A percentile compares a stretch with the other conserved stretches of the same genome.
Evolutionary conservation across 2,329 filamentous ascomycete species (phyloP).

Genomic region (Trichocomaceae sp.): DNA sequence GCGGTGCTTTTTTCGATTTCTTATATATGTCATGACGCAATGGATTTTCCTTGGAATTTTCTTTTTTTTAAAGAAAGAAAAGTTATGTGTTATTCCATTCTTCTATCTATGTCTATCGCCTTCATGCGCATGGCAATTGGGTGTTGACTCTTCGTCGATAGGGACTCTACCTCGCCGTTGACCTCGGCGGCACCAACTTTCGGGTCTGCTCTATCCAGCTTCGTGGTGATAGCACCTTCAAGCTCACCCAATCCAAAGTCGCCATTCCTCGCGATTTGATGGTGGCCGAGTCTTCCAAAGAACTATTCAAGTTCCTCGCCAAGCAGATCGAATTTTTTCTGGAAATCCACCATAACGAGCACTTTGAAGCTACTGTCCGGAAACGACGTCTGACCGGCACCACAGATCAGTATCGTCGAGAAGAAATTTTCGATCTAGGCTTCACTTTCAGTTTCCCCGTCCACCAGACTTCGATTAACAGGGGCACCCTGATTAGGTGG

Average conservation of each 20-base stretch:
- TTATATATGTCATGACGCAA: slow-evolving; percentile 1
- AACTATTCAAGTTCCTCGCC: slow-evolving; percentile 88
- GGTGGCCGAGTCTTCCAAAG: slow-evolving; percentile 75
- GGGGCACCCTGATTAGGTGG: slow-evolving; percentile 89
- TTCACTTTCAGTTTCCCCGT: slow-evolving; percentile 99
- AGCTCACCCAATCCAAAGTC: slow-evolving; percentile 85
- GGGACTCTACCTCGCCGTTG: slow-evolving; percentile 93
- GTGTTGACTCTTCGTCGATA: slow-evolving; percentile 33
- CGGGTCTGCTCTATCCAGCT: slow-evolving; percentile 92
- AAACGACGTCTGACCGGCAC: slow-evolving; percentile 57
- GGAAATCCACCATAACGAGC: slow-evolving; percentile 76
- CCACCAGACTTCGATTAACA: slow-evolving; percentile 89
- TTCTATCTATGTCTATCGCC: not conserved
- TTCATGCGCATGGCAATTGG: not conserved
- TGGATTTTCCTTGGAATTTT: not conserved
- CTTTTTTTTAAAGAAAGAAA: too few relatives aligned
- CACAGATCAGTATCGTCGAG: slow-evolving; percentile 56
- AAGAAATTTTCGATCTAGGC: slow-evolving; percentile 85
- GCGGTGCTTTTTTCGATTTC: not conserved
- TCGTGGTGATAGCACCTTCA: slow-evolving; percentile 92
- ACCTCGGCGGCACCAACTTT: slow-evolving; percentile 97
- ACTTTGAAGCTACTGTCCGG: slow-evolving; percentile 65
- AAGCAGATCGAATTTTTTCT: slow-evolving; percentile 88
- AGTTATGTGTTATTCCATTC: not conserved
- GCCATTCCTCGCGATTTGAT: slow-evolving; percentile 85